Conservation (phyloP, 1,284 basidiomycete genomes). For the Takashimella tepidaria region DNA sequence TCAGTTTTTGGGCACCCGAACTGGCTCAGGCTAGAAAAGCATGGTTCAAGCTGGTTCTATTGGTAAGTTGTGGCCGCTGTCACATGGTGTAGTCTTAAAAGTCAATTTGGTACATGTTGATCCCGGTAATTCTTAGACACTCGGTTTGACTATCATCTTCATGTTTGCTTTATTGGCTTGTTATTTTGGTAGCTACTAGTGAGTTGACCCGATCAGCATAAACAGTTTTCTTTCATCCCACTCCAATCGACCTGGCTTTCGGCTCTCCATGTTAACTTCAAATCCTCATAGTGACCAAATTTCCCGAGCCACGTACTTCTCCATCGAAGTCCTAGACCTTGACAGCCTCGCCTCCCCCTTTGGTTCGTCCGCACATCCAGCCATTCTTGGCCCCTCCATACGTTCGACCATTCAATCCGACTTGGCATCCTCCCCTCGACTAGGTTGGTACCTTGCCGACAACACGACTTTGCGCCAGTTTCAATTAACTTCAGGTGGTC, state of each 20-base stretch:
- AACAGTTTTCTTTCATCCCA: too few relatives aligned
- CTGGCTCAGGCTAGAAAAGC: constrained; percentile 26
- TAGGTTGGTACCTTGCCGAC: constrained; percentile 22
- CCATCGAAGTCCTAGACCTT: constrained; percentile 33
- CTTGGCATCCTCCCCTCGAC: constrained; percentile 12
- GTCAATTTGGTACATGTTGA: neutral
- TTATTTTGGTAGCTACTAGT: constrained; percentile 28
- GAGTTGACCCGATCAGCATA: neutral
- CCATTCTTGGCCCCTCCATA: constrained; percentile 37
- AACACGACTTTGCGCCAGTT: constrained; percentile 11
- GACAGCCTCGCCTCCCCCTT: constrained; percentile 31
- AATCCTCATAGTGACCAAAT: constrained; percentile 13
- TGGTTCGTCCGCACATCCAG: constrained; percentile 23
- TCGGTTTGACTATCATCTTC: constrained; percentile 23
- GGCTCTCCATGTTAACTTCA: constrained; percentile 5
- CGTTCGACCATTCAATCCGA: constrained; percentile 9
- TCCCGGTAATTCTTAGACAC: constrained; percentile 13
- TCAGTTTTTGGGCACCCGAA: constrained; percentile 23
- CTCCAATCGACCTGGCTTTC: too few relatives aligned
- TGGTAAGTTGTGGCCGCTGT: constrained; percentile 18
- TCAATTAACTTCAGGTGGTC: constrained; percentile 11
- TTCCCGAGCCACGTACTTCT: constrained; percentile 20
- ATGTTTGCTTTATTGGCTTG: constrained; percentile 31
- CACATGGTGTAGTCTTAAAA: too few relatives aligned
- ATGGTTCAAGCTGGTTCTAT: constrained; percentile 26